Conservation (phyloP, 2,329 filamentous ascomycete genomes). For the Microsporum ferrugineum region DNA sequence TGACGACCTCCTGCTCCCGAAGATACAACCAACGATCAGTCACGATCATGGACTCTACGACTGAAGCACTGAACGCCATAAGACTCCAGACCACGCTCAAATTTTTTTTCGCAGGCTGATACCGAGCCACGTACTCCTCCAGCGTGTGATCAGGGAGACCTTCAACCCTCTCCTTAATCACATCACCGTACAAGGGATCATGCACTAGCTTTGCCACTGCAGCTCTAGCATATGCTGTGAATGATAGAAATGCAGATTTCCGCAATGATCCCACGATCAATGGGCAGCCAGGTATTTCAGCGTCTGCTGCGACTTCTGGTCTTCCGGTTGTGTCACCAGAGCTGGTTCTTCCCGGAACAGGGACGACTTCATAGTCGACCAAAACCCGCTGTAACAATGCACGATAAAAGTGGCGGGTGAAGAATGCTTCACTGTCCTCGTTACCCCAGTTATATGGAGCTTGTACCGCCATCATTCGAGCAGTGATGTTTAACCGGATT, state of each 20-base stretch:
- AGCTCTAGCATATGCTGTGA: constrained; percentile 66
- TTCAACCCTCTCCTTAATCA: constrained; percentile 55
- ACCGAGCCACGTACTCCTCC: constrained; percentile 54
- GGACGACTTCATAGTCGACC: constrained; percentile 67
- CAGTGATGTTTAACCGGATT: constrained; percentile 84
- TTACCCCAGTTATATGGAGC: constrained; percentile 85
- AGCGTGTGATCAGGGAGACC: constrained; percentile 66
- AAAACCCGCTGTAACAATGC: constrained; percentile 87
- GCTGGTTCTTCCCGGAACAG: constrained; percentile 35
- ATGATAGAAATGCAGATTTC: constrained; percentile 66
- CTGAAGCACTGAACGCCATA: constrained; percentile 88
- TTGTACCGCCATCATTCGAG: constrained; percentile 96
- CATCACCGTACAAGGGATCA: constrained; percentile 48
- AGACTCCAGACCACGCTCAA: constrained; percentile 81
- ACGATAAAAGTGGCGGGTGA: constrained; percentile 85
- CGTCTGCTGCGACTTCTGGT: neutral
- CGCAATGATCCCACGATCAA: constrained; percentile 77
- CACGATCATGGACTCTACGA: constrained; percentile 83
- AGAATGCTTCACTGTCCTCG: constrained; percentile 73
- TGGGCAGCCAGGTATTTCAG: constrained; percentile 48
- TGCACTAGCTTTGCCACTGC: constrained; percentile 63
- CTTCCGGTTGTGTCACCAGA: neutral
- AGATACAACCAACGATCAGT: constrained; percentile 83
- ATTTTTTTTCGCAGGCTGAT: constrained; percentile 59
- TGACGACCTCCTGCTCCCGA: constrained; percentile 62